Evolutionary conservation across 768 basidiomycete genomes (phyloP), one percentile per base, ranked within the genome.

Genomic region (Leucosporidium creatinivorum): DNA sequence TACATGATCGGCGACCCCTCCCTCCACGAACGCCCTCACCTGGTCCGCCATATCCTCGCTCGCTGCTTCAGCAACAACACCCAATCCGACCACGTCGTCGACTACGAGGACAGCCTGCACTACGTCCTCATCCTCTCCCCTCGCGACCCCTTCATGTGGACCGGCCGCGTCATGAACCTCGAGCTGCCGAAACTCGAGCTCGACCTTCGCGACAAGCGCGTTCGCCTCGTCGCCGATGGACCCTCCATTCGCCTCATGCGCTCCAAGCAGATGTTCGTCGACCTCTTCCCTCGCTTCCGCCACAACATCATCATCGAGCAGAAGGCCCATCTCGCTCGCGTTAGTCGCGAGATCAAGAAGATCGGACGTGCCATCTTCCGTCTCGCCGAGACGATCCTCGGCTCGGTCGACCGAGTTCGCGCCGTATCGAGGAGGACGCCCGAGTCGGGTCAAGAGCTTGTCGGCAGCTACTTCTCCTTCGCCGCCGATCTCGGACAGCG

Each of bases 401-500:
- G 89, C 70, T 94, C 96, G 0, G 89, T 94, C 12, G 87, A 93
- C 67, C 84, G 89, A 67, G 91, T 98, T 25, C 86, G 87, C 39
- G 83, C 80, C 48, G 85, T 87, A 4, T 80, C 92, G 62, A 73
- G 75, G 19, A 73, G 76, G 0, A 66, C 60, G 5, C 62, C 67
- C 1, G 80, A 83, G 54, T 92, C 93, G 76, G 80, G 83, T 52
- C 93, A 93, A 76, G 93, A 96, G 69, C 80, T 93, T 49, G 81
- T 92, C 64, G 90, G 89, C 72, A 93, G 89, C 76, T 99, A 94
- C 92, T 98, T 90, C 75, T 79, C 86, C 31, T 98, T 96, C 76
- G 92, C 93, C n/a, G 92, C 93, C 18, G 92, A 97, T 73, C 91
- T 96, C 76, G 93, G 92, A 2, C 86, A 89, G 68, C 89, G 93